A percentile compares a stretch with the other conserved stretches of the same genome.
These are phyloP conservation scores for Zea luxurians DNA, from an alignment of 176 grass and related monocot species.

Conservation along the genomic window DNA sequence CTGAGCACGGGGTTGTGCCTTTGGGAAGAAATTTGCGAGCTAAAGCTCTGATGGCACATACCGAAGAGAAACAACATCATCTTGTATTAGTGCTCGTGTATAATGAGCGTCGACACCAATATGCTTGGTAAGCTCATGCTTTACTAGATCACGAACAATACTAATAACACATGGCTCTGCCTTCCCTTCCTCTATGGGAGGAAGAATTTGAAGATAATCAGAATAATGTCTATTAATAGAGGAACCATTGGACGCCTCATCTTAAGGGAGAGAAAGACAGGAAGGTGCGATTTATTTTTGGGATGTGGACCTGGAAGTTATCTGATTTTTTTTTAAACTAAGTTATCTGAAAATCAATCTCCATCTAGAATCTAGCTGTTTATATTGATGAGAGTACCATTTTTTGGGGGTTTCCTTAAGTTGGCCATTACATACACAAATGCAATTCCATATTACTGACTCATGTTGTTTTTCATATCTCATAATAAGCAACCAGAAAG, in stretches of 20 bases:
- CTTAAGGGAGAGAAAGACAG: conserved; percentile 29
- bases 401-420: not conserved
- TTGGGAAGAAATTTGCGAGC: too few relatives aligned
- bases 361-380: not conserved
- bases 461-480: not conserved
- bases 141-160: too few relatives aligned
- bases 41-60: too few relatives aligned
- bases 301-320: conserved; percentile 28
- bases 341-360: conserved; percentile 19
- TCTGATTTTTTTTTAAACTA: conserved; percentile 1
- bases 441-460: not conserved
- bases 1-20: too few relatives aligned
- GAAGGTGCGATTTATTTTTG: conserved; percentile 47
- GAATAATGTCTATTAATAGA: conserved; percentile 49
- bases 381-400: not conserved
- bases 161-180: not conserved
- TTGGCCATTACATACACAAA: not conserved
- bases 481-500: not conserved
- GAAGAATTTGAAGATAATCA: conserved; percentile 34
- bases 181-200: conserved; percentile 31
- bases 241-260: conserved; percentile 20
- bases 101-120: too few relatives aligned
- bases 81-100: too few relatives aligned
- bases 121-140: too few relatives aligned
- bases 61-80: too few relatives aligned